A percentile compares a stretch with the other conserved stretches of the same genome.
phyloP scores from a whole-genome alignment of 2,329 filamentous ascomycete genomes.

The Pestalotiopsis sp. region DNA sequence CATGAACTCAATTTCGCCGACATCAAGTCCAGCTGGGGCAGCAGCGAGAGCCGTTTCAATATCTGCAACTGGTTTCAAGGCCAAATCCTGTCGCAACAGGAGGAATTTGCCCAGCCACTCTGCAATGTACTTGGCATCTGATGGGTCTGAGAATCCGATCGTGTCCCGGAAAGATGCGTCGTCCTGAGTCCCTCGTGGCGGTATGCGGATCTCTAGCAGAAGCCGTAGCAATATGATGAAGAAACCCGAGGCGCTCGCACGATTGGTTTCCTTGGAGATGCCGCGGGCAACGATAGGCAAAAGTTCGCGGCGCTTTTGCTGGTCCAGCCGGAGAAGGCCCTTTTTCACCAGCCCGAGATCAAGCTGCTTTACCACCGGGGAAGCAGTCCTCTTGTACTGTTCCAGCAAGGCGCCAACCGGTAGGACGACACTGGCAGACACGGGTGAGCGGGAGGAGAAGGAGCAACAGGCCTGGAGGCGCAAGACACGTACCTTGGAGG shows the following conservation, averaged over 20 bases:
- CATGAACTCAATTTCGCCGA: conserved; percentile 70
- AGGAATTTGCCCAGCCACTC: conserved; percentile 78
- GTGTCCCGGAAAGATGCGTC: conserved; percentile 68
- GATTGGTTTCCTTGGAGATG: conserved; percentile 62
- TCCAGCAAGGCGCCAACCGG: conserved; percentile 83
- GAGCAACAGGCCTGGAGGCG: background rate
- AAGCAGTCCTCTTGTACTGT: conserved; percentile 82
- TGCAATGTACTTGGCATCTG: conserved; percentile 76
- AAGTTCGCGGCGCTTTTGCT: conserved; percentile 68
- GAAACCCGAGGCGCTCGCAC: conserved; percentile 56
- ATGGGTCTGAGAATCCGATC: conserved; percentile 66
- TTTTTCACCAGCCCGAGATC: conserved; percentile 90
- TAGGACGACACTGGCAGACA: conserved; percentile 64
- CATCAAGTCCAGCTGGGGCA: conserved; percentile 59
- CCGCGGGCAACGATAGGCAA: conserved; percentile 72
- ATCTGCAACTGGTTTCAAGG: conserved; percentile 28
- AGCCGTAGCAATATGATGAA: conserved; percentile 84
- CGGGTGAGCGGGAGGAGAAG: background rate
- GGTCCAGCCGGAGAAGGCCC: conserved; percentile 58
- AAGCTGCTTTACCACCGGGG: conserved; percentile 80
- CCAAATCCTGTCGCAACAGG: conserved; percentile 58
- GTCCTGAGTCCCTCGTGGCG: conserved; percentile 76
- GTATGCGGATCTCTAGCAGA: conserved; percentile 71
- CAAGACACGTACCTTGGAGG: conserved; percentile 45
- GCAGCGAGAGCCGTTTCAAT: conserved; percentile 30